phyloP scores from a whole-genome alignment of 2,329 filamentous ascomycete species.

The Trichoderma harzianum region DNA sequence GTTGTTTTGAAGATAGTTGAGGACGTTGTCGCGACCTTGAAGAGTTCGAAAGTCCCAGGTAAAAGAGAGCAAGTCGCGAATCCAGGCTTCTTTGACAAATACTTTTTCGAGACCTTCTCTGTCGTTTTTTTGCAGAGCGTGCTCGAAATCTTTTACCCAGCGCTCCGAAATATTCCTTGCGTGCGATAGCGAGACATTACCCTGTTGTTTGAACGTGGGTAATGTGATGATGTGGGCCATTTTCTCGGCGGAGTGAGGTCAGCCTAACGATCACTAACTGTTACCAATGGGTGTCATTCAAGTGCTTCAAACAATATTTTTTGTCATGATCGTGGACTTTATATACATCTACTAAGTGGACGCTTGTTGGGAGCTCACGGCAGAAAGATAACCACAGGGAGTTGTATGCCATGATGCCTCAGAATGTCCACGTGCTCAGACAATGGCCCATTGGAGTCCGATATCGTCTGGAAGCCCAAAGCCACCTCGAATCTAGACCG shows the following conservation, averaged over 20 bases:
- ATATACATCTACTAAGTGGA: neutral
- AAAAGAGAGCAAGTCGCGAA: slow-evolving; percentile 53
- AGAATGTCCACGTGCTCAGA: neutral
- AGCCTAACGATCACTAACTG: neutral
- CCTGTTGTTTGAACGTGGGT: slow-evolving; percentile 1
- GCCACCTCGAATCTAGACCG: neutral
- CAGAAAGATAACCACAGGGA: neutral
- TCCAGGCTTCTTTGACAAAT: slow-evolving; percentile 44
- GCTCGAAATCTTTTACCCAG: neutral
- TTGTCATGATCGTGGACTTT: neutral
- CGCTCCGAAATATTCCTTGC: neutral
- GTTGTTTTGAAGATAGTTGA: neutral
- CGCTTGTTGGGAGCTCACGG: neutral
- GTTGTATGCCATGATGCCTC: neutral
- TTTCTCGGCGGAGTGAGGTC: neutral
- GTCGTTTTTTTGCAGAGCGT: neutral
- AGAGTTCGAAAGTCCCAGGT: slow-evolving; percentile 51
- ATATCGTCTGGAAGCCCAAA: neutral
- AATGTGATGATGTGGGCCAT: slow-evolving; percentile 1
- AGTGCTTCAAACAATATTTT: neutral
- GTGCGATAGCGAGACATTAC: neutral
- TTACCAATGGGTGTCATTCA: neutral
- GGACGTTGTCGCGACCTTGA: slow-evolving; percentile 22
- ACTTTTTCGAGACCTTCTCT: neutral
- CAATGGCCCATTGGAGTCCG: neutral